phyloP scores from a whole-genome alignment of 78 protist genomes.

The Dictyostelium capitatum region DNA sequence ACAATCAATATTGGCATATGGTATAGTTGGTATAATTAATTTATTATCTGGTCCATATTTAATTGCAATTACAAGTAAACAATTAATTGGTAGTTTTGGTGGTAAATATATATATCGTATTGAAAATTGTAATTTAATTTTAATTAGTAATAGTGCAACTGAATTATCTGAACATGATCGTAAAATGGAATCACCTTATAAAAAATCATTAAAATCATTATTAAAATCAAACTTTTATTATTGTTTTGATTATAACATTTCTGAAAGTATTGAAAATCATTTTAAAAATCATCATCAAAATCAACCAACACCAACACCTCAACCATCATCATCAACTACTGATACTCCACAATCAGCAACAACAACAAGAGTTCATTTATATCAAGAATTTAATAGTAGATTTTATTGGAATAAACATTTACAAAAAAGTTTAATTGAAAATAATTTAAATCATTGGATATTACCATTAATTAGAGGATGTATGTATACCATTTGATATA shows the following conservation, averaged over 20 bases:
- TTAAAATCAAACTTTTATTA: constrained; percentile 55
- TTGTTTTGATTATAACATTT: constrained; percentile 37
- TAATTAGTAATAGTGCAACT: neutral
- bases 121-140: neutral
- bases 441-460: constrained; percentile 9
- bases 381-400: constrained; percentile 46
- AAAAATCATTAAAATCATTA: constrained; percentile 25
- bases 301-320: constrained; percentile 1
- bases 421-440: constrained; percentile 28
- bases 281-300: neutral
- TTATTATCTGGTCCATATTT: constrained; percentile 67
- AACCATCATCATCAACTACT: neutral
- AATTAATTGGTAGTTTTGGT: constrained; percentile 30
- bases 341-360: neutral
- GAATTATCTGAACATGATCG: constrained; percentile 64
- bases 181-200: constrained; percentile 54
- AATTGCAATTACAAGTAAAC: constrained; percentile 15
- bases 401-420: constrained; percentile 66
- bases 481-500: neutral
- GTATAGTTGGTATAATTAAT: constrained; percentile 71
- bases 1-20: constrained; percentile 49
- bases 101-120: constrained; percentile 3
- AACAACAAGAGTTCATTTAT: constrained; percentile 25
- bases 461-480: constrained; percentile 79
- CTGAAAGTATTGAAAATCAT: constrained; percentile 26